phyloP scores from a whole-genome alignment of 1,284 basidiomycete species.

The Moniliella sp. region DNA sequence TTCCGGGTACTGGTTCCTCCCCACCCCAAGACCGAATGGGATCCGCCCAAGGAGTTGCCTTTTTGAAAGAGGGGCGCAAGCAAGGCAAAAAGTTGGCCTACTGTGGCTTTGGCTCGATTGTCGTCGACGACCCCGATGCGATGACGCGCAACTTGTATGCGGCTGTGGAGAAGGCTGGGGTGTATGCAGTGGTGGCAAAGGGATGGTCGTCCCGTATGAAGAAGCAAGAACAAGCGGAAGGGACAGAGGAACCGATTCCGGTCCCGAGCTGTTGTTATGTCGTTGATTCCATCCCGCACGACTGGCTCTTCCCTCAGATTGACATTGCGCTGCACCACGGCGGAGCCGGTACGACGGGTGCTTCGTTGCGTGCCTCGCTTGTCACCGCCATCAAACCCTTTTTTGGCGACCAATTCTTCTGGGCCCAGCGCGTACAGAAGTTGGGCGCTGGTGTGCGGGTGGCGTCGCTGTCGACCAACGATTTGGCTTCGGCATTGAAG shows the following conservation, averaged over 20 bases:
- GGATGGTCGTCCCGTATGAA: slow-evolving; percentile 14
- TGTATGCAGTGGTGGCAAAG: slow-evolving; percentile 27
- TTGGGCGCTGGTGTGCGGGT: slow-evolving; percentile 16
- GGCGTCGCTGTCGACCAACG: slow-evolving; percentile 5
- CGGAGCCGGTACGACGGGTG: slow-evolving; percentile 49
- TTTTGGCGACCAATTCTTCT: slow-evolving; percentile 22
- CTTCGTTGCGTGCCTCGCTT: slow-evolving; percentile 17
- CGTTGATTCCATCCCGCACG: slow-evolving; percentile 23
- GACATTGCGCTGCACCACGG: slow-evolving; percentile 40
- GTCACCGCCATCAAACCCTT: slow-evolving; percentile 27
- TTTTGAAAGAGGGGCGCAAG: slow-evolving; percentile 55
- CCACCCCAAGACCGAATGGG: slow-evolving; percentile 72
- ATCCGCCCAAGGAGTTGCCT: slow-evolving; percentile 58
- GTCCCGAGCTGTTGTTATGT: slow-evolving; percentile 28
- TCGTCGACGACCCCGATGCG: slow-evolving; percentile 2
- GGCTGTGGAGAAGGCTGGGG: slow-evolving; percentile 14
- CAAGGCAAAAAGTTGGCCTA: slow-evolving; percentile 74
- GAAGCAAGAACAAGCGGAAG: slow-evolving; percentile 3
- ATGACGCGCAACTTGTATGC: slow-evolving; percentile 5
- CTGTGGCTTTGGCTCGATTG: slow-evolving; percentile 89
- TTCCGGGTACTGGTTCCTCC: slow-evolving; percentile 40
- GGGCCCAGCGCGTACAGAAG: slow-evolving; percentile 19
- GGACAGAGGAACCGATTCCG: slow-evolving; percentile 10
- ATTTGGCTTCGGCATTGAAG: slow-evolving; percentile 9
- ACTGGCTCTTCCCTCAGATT: slow-evolving; percentile 10